Evolutionary conservation across 2,329 filamentous ascomycete genomes (phyloP).

Genomic region (Colletotrichum karsti): DNA sequence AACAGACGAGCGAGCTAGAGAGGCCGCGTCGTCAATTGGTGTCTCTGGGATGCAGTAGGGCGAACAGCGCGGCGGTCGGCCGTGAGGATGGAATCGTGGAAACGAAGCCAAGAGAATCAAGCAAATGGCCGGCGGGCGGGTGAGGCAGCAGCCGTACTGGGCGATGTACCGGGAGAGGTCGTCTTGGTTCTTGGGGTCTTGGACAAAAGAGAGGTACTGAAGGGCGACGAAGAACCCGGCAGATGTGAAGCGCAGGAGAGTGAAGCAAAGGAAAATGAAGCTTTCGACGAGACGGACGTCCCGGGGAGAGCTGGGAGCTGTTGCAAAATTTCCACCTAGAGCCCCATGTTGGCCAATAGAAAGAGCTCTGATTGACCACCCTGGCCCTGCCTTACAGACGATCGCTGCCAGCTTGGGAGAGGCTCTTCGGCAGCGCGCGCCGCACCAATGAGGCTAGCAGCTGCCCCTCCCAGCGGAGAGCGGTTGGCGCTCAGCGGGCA

Average conservation of each 20-base stretch:
- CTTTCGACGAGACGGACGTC: conserved; percentile 15
- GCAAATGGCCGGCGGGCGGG: conserved; percentile 9
- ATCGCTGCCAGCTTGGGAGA: conserved; percentile 12
- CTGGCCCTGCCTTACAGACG: conserved; percentile 1
- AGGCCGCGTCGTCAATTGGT: conserved; percentile 3
- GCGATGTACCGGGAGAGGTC: conserved; percentile 10
- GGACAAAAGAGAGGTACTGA: not conserved
- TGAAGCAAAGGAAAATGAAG: conserved; percentile 7
- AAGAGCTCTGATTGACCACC: conserved; percentile 11
- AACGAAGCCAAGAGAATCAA: conserved; percentile 19
- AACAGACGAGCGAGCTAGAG: not conserved
- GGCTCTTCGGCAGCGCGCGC: conserved; percentile 18
- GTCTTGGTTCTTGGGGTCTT: conserved; percentile 8
- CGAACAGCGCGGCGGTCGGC: not conserved
- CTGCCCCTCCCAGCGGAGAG: not conserved
- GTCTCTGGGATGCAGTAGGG: conserved; percentile 7
- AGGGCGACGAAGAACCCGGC: not conserved
- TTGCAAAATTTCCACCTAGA: conserved; percentile 26
- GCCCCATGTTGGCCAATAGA: conserved; percentile 17
- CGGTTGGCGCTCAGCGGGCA: not conserved
- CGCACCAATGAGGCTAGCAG: conserved; percentile 15
- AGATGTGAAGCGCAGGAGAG: conserved; percentile 2
- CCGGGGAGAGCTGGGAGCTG: conserved; percentile 24
- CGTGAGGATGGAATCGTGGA: not conserved
- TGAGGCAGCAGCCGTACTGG: conserved; percentile 2